Conservation (phyloP, 2,329 filamentous ascomycete species). For the Aspergillus neotritici region DNA sequence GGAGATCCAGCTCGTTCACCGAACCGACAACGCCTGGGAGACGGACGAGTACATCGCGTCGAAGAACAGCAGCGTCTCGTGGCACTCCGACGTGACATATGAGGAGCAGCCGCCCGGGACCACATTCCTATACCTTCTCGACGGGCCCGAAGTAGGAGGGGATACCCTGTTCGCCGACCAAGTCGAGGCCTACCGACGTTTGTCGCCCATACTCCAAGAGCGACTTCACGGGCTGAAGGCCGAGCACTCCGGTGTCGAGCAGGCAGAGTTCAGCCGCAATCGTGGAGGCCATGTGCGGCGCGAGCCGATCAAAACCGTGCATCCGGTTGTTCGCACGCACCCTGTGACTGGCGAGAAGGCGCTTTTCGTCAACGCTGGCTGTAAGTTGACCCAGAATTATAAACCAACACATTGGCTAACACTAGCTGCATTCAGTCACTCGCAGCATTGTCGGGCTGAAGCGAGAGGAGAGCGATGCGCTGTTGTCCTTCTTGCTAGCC, state of each 20-base stretch:
- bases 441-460: slow-evolving; percentile 40
- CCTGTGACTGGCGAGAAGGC: slow-evolving; percentile 30
- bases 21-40: slow-evolving; percentile 57
- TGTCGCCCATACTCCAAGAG: slow-evolving; percentile 70
- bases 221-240: slow-evolving; percentile 72
- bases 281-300: slow-evolving; percentile 64
- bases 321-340: slow-evolving; percentile 59
- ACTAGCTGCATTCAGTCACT: slow-evolving; percentile 28
- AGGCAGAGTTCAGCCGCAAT: slow-evolving; percentile 60
- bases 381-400: slow-evolving; percentile 7
- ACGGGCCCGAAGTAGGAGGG: slow-evolving; percentile 69
- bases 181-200: slow-evolving; percentile 69
- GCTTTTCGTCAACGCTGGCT: slow-evolving; percentile 34
- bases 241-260: slow-evolving; percentile 72
- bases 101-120: slow-evolving; percentile 84
- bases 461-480: slow-evolving; percentile 37
- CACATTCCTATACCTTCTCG: slow-evolving; percentile 78
- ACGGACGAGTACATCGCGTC: slow-evolving; percentile 57
- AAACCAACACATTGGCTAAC: background rate
- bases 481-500: slow-evolving; percentile 26
- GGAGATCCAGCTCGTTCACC: slow-evolving; percentile 70
- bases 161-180: slow-evolving; percentile 77
- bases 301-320: slow-evolving; percentile 65
- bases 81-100: slow-evolving; percentile 83
- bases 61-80: slow-evolving; percentile 70